phyloP scores from a whole-genome alignment of 768 basidiomycete species.

The button mushroom (Agaricus bisporus) region DNA sequence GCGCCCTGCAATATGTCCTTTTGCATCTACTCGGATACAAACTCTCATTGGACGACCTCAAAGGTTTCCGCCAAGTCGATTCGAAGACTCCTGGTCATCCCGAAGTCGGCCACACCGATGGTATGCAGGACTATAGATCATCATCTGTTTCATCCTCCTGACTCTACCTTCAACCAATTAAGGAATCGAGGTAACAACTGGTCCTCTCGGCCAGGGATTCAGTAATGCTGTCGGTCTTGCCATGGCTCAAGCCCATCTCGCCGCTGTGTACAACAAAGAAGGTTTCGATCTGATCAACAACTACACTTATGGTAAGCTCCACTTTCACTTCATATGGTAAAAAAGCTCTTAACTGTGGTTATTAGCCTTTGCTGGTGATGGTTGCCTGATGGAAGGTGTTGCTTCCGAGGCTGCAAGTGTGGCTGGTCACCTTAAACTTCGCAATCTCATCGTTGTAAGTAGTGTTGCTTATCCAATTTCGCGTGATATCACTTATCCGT shows the following conservation, averaged over 20 bases:
- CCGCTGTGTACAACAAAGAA: slow-evolving; percentile 85
- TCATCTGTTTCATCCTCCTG: neutral
- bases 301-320: slow-evolving; percentile 71
- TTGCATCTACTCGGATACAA: slow-evolving; percentile 92
- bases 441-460: slow-evolving; percentile 86
- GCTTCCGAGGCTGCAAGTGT: slow-evolving; percentile 88
- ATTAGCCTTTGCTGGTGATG: slow-evolving; percentile 86
- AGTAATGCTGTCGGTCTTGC: slow-evolving; percentile 91
- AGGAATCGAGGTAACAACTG: slow-evolving; percentile 90
- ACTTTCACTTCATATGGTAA: neutral
- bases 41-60: slow-evolving; percentile 87
- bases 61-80: slow-evolving; percentile 86
- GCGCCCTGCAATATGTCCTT: slow-evolving; percentile 89
- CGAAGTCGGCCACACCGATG: slow-evolving; percentile 56
- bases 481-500: slow-evolving; percentile 9
- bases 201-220: slow-evolving; percentile 93
- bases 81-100: slow-evolving; percentile 94
- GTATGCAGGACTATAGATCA: slow-evolving; percentile 16
- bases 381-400: slow-evolving; percentile 96
- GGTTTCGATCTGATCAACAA: slow-evolving; percentile 78
- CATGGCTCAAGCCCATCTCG: slow-evolving; percentile 88
- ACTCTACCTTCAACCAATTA: neutral
- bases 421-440: slow-evolving; percentile 90
- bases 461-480: neutral
- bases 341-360: slow-evolving; percentile 7